Percentiles rank a stretch among this genome's conserved stretches.
phyloP scores from a whole-genome alignment of 306 rosid genomes.

The Delonix regia region DNA sequence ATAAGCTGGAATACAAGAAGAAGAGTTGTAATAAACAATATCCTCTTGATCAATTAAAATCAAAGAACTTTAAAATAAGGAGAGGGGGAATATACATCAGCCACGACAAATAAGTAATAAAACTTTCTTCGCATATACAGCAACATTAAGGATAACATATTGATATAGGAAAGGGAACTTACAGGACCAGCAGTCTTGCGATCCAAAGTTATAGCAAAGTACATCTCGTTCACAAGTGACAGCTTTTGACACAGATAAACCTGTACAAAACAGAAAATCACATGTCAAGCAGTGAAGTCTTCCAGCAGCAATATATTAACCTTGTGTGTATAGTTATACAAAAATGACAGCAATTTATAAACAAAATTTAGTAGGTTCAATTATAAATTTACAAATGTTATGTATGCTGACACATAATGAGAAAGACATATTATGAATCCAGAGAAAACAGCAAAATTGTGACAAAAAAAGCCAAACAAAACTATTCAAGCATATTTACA shows the following conservation, averaged over 20 bases:
- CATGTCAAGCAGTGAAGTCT: conserved; percentile 1
- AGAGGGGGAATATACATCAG: background rate
- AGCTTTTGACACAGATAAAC: conserved; percentile 87
- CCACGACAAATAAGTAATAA: conserved; percentile 9
- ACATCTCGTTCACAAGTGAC: conserved; percentile 96
- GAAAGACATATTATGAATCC: background rate
- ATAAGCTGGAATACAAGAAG: conserved; percentile 59
- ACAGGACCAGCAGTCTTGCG: conserved; percentile 94
- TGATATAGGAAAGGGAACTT: conserved; percentile 48
- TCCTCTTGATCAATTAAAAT: background rate
- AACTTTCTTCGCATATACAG: conserved; percentile 12
- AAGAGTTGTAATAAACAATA: conserved; percentile 21
- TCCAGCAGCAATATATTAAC: background rate
- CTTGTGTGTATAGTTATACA: conserved; percentile 11
- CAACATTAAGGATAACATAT: conserved; percentile 15
- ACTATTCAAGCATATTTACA: background rate
- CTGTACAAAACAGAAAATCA: conserved; percentile 53
- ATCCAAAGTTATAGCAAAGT: conserved; percentile 95
- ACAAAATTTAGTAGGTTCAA: conserved; percentile 1
- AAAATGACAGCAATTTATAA: conserved; percentile 7
- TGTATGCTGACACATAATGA: conserved; percentile 4
- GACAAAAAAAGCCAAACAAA: background rate
- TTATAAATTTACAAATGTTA: background rate
- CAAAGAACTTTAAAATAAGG: conserved; percentile 5
- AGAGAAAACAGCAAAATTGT: background rate